Conservation (phyloP, 78 protist species). For the Dictyostelium intermedium region DNA sequence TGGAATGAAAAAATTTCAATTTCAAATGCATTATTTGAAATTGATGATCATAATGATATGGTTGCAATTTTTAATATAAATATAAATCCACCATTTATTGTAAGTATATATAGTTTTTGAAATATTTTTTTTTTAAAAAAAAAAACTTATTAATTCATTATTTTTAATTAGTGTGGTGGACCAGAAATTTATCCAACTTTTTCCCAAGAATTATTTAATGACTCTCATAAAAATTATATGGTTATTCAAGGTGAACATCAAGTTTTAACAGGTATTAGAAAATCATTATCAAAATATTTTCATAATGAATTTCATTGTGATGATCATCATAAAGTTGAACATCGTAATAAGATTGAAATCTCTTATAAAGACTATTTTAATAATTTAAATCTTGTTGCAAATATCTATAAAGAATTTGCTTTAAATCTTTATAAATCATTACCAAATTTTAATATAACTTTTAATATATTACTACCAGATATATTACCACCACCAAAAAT, state of each 20-base stretch:
- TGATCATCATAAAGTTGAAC: background rate
- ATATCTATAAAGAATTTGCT: background rate
- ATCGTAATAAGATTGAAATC: background rate
- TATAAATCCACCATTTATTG: background rate
- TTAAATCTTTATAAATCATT: background rate
- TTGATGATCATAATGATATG: background rate
- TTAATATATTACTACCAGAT: background rate
- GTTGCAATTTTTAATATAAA: background rate
- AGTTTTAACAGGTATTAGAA: background rate
- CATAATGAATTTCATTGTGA: background rate
- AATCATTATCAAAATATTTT: background rate
- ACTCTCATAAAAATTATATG: background rate
- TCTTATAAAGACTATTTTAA: background rate
- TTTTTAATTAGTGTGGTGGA: background rate
- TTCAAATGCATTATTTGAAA: constrained; percentile 1
- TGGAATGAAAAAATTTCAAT: background rate
- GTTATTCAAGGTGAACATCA: background rate
- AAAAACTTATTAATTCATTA: background rate
- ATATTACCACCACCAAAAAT: background rate
- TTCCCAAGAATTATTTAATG: background rate
- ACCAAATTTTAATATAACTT: background rate
- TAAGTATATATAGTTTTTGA: too few relatives aligned
- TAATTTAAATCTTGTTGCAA: background rate
- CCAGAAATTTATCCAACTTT: background rate
- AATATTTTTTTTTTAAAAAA: background rate